A percentile compares a stretch with the other conserved stretches of the same genome.
Conservation (phyloP, 2,329 filamentous ascomycete species). For the Penicillium sp. region DNA sequence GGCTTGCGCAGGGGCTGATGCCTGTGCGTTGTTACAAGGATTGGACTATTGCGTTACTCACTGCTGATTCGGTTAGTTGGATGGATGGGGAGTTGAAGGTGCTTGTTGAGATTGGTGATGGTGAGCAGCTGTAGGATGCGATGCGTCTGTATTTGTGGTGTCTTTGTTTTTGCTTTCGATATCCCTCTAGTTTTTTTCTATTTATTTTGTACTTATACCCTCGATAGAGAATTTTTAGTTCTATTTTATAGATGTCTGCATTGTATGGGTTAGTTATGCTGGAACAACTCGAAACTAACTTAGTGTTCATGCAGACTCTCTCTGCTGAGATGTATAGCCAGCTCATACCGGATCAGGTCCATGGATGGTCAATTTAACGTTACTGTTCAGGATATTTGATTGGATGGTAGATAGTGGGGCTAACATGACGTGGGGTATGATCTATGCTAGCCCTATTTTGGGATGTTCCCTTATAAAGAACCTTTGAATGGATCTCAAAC, state of each 20-base stretch:
- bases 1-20: slow-evolving; percentile 43
- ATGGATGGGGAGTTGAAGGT: slow-evolving; percentile 47
- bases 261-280: background rate
- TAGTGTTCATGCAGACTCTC: too few relatives aligned
- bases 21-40: slow-evolving; percentile 40
- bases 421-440: too few relatives aligned
- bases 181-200: background rate
- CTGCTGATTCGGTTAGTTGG: slow-evolving; percentile 45
- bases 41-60: slow-evolving; percentile 45
- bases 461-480: too few relatives aligned
- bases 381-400: too few relatives aligned
- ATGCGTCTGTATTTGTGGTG: background rate
- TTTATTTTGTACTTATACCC: background rate
- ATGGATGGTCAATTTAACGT: too few relatives aligned
- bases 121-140: slow-evolving; percentile 7
- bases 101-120: slow-evolving; percentile 36
- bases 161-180: background rate
- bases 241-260: too few relatives aligned
- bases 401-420: too few relatives aligned
- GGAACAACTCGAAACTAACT: too few relatives aligned
- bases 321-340: too few relatives aligned
- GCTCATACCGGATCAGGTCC: too few relatives aligned
- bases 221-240: background rate
- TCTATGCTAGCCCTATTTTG: too few relatives aligned
- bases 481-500: too few relatives aligned